phyloP scores from a whole-genome alignment of 345 rosid species.

The Durio zibethinus region DNA sequence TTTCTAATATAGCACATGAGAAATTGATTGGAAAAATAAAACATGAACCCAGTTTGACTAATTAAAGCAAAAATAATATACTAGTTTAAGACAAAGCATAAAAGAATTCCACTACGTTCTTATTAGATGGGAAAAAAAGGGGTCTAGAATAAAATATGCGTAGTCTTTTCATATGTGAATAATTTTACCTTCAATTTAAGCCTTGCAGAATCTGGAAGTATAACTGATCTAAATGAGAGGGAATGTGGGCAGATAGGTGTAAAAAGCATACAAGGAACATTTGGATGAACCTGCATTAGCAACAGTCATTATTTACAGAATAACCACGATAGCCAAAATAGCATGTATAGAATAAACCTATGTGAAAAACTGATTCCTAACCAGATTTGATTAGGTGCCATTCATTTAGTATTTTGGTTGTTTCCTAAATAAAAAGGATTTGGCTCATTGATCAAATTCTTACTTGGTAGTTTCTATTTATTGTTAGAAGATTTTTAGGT shows the following conservation, averaged over 20 bases:
- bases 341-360: not conserved
- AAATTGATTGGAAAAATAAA: not conserved
- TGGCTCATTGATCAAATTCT: no score
- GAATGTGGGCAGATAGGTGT: conserved; percentile 99
- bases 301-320: not conserved
- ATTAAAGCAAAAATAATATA: not conserved
- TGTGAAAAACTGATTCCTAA: no score
- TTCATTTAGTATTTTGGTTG: no score
- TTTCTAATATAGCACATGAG: not conserved
- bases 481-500: no score
- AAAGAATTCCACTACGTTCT: not conserved
- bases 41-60: not conserved
- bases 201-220: conserved; percentile 96
- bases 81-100: not conserved
- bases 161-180: not conserved
- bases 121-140: not conserved
- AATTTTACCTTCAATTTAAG: conserved; percentile 79
- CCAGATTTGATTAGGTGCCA: no score
- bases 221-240: conserved; percentile 93
- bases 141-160: not conserved
- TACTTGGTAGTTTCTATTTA: no score
- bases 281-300: conserved; percentile 92
- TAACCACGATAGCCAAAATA: not conserved
- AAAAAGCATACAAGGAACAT: conserved; percentile 97
- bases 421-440: no score